Evolutionary conservation across 345 rosid species (phyloP).

Genomic region (Linum lewisii): DNA sequence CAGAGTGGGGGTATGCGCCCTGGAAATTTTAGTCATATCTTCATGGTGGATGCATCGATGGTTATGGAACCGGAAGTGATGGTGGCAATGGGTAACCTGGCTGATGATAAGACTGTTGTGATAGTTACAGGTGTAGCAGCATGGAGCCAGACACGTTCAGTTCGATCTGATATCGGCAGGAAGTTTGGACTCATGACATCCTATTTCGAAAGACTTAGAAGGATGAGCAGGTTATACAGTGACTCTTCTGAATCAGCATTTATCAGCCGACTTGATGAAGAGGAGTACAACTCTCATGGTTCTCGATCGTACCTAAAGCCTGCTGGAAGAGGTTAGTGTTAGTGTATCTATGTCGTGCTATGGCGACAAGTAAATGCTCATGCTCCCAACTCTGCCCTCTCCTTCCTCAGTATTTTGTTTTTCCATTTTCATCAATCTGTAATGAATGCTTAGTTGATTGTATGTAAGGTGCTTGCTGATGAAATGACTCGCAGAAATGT

Average conservation of each 20-base stretch:
- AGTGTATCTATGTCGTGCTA: no score
- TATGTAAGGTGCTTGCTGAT: no score
- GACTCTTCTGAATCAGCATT: background rate
- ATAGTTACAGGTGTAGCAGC: slow-evolving; percentile 22
- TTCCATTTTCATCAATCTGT: no score
- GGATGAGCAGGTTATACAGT: background rate
- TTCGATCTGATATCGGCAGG: slow-evolving; percentile 26
- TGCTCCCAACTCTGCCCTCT: no score
- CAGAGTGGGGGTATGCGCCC: slow-evolving; percentile 15
- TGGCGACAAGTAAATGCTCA: no score
- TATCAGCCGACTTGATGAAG: background rate
- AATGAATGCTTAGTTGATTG: no score
- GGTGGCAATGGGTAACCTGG: slow-evolving; percentile 28
- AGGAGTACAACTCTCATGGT: background rate
- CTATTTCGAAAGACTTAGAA: slow-evolving; percentile 25
- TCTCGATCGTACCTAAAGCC: background rate
- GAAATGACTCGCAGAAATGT: no score
- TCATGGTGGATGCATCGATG: slow-evolving; percentile 26
- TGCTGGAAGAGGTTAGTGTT: background rate
- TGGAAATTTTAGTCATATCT: slow-evolving; percentile 29
- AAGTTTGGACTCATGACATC: slow-evolving; percentile 19
- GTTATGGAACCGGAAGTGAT: slow-evolving; percentile 32
- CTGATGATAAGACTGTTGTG: slow-evolving; percentile 17
- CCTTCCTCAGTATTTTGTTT: no score
- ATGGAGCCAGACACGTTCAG: slow-evolving; percentile 9